Base-by-base conservation (phyloP, 2,329 filamentous ascomycete genomes). In the Aspergillus sp. region DNA sequence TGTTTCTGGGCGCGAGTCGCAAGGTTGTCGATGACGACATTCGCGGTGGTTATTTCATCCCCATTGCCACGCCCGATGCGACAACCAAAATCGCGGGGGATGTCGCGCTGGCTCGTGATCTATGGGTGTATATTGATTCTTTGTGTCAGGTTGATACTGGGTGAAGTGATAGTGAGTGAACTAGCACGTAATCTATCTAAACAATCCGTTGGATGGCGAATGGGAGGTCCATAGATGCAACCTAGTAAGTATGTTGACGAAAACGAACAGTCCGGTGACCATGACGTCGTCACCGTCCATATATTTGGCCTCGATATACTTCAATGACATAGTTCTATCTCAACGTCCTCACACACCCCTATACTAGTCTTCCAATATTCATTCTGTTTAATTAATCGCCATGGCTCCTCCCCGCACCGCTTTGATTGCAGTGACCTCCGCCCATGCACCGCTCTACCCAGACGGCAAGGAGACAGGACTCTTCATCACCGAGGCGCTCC, bases 1-100 rank as follows among this genome's bases (percentile, higher is more conserved):
- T 71, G 29, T 71, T 63, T 58, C 53, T 71, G 29, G 63, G 63
- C 16, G 45, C 67, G 11, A 66, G 62, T 50, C 45, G 44, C 1
- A 60, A 65, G 13, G 57, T 71, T 5, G 47, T 41, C 11, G 52
- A 55, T 16, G 47, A 56, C 16, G 48, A 62, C 10, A 31, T 58
- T 14, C 62, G 62, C 29, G 73, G 71, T 1, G 59, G 58, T 40
- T 75, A 73, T 48, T 76, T 73, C 46, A 64, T 72, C 41, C 72
- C 73, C 7, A 64, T 73, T 36, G 71, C 65, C 4, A 63, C 56
- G n/a, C 50, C 55, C 31, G 61, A 59, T 43, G 54, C 59, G 42
- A 60, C 62, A 11, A 69, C 63, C 41, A 40, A 42, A 19, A 50
- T 65, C 44, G 63, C 62, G 13, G 52, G 64, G 45, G 63, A 75